Evolutionary conservation across 306 rosid species (phyloP).

Genomic region (Acacia melanoxylon): DNA sequence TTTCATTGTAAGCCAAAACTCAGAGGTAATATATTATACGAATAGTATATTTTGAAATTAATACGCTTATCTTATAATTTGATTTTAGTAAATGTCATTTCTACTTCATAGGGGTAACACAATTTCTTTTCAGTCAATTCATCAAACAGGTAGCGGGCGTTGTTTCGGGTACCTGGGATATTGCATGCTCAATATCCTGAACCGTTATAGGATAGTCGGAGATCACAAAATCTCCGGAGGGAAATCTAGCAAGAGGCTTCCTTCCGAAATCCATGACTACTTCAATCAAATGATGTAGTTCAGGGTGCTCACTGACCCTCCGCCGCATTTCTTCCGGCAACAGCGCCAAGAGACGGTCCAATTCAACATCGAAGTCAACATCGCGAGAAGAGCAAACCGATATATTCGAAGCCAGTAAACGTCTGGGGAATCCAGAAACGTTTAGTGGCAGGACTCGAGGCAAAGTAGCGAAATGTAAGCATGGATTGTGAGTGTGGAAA

Average conservation of each 20-base stretch:
- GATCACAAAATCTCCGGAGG: constrained; percentile 75
- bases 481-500: constrained; percentile 23
- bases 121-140: constrained; percentile 1
- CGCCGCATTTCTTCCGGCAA: constrained; percentile 86
- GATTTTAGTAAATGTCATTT: neutral
- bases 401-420: constrained; percentile 28
- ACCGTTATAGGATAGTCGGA: constrained; percentile 65
- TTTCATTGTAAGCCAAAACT: neutral
- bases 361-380: constrained; percentile 69
- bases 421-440: constrained; percentile 38
- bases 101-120: neutral
- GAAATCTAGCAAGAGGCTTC: constrained; percentile 89
- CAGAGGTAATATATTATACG: neutral
- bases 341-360: constrained; percentile 68
- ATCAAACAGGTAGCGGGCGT: constrained; percentile 37
- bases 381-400: constrained; percentile 37
- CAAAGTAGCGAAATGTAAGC: neutral
- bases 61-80: neutral
- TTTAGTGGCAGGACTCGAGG: constrained; percentile 32
- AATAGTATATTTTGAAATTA: neutral
- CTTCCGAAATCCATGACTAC: constrained; percentile 97
- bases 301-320: constrained; percentile 66
- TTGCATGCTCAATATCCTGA: constrained; percentile 77
- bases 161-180: constrained; percentile 62
- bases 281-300: constrained; percentile 70